Percentiles rank a stretch among this genome's conserved stretches.
These are phyloP conservation scores for Zea mays DNA, from an alignment of 176 grass and related monocot genomes.

Conservation along the genomic window Zm-B73-REFERENCE-NAM-5.0 NC_050102.1:52407501-52408000, in stretches of 20 bases:
- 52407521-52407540: background rate
- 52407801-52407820: too few relatives aligned
- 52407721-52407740: slow-evolving; percentile 28
- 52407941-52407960: background rate
- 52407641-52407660: background rate
- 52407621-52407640: slow-evolving; percentile 13
- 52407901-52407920: too few relatives aligned
- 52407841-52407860: too few relatives aligned
- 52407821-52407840: background rate
- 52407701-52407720: slow-evolving; percentile 4
- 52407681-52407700: background rate
- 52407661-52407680: background rate
- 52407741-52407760: slow-evolving; percentile 54
- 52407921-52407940: too few relatives aligned
- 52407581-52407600: slow-evolving; percentile 14
- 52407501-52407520: background rate
- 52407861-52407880: too few relatives aligned
- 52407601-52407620: background rate
- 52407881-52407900: too few relatives aligned
- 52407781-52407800: slow-evolving; percentile 31
- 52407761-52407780: slow-evolving; percentile 47
- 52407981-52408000: background rate
- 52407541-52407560: slow-evolving; percentile 8
- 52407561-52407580: background rate
- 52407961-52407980: background rate